phyloP scores from a whole-genome alignment of 495 filamentous ascomycete species.

The Gamarada debralockiae region DNA sequence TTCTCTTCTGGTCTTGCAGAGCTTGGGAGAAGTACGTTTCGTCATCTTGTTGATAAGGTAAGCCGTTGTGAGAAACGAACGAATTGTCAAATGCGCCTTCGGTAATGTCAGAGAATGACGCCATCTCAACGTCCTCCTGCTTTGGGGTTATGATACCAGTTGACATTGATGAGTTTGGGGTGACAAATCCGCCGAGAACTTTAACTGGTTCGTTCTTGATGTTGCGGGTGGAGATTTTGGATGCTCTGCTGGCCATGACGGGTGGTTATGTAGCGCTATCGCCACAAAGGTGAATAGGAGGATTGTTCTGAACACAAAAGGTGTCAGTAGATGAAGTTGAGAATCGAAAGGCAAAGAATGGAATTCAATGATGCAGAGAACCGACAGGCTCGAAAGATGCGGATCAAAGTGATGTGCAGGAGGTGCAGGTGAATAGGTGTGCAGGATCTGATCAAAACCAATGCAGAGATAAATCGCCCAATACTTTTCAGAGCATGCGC shows the following conservation, averaged over 20 bases:
- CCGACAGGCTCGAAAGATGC: too few species aligned
- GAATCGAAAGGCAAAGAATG: neutral
- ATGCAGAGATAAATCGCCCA: too few species aligned
- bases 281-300: slow-evolving; percentile 3
- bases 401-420: too few species aligned
- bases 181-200: slow-evolving; percentile 1
- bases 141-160: slow-evolving; percentile 9
- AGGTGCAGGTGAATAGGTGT: too few species aligned
- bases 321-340: too few species aligned
- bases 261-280: neutral
- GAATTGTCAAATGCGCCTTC: neutral
- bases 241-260: neutral
- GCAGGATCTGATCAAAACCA: too few species aligned
- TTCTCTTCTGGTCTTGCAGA: slow-evolving; percentile 3
- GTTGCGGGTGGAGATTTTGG: too few species aligned
- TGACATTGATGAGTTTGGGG: slow-evolving; percentile 7
- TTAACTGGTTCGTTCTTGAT: slow-evolving; percentile 13
- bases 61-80: slow-evolving; percentile 1
- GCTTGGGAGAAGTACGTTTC: slow-evolving; percentile 11
- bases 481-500: too few species aligned
- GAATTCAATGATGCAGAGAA: too few species aligned
- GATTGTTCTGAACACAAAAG: neutral
- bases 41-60: neutral
- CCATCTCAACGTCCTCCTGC: neutral
- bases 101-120: neutral